Percentiles rank a stretch among this genome's conserved stretches.
phyloP scores from a whole-genome alignment of 2,329 filamentous ascomycete species.

The Trichoderma koningiopsis region DNA sequence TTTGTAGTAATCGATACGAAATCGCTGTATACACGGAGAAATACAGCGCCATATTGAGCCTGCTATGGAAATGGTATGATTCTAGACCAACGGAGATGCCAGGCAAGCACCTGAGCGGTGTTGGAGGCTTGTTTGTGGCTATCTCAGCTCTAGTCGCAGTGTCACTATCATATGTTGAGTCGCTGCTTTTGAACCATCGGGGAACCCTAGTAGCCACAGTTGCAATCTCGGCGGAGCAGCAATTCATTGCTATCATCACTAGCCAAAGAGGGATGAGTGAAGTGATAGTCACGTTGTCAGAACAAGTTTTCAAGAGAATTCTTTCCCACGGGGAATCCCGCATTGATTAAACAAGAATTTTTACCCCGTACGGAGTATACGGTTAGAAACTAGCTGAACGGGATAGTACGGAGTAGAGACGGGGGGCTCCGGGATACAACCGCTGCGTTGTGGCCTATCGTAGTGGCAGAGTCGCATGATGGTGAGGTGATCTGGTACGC shows the following conservation, averaged over 20 bases:
- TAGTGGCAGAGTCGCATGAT: slow-evolving; percentile 4
- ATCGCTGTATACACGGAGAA: not conserved
- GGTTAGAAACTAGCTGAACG: too few relatives aligned
- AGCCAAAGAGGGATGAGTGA: not conserved
- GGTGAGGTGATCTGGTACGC: slow-evolving; percentile 16
- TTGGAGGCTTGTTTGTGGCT: not conserved
- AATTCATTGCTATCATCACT: not conserved
- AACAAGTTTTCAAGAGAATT: not conserved
- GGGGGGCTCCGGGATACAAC: not conserved
- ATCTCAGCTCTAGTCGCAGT: not conserved
- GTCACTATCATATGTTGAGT: not conserved
- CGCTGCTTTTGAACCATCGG: not conserved
- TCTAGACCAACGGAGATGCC: not conserved
- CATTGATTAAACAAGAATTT: not conserved
- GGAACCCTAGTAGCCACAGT: not conserved
- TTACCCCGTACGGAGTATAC: not conserved
- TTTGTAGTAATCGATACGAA: not conserved
- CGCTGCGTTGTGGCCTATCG: not conserved
- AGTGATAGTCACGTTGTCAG: slow-evolving; percentile 3
- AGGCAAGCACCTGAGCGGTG: not conserved
- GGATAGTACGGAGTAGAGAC: not conserved
- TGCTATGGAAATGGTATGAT: not conserved
- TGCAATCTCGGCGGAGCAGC: not conserved
- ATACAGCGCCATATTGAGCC: not conserved
- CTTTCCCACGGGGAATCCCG: slow-evolving; percentile 17